Conservation (phyloP, 192 early-diverging fungal genomes). For the Backusella liffmaniae region DNA sequence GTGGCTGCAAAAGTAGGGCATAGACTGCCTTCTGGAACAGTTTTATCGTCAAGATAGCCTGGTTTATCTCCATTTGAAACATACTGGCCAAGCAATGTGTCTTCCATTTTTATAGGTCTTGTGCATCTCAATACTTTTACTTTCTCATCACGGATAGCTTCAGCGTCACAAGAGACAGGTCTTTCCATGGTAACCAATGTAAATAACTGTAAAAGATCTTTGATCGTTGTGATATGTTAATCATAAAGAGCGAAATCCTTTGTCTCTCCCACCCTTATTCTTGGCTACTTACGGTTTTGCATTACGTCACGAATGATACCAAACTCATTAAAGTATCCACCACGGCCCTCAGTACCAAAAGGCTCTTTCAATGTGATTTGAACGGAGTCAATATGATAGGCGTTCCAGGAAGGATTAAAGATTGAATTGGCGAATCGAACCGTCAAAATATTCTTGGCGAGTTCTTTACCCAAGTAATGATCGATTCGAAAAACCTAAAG, state of each 20-base stretch:
- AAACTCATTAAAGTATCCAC: slow-evolving; percentile 98
- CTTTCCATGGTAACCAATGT: slow-evolving; percentile 92
- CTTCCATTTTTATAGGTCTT: slow-evolving; percentile 71
- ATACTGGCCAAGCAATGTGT: slow-evolving; percentile 92
- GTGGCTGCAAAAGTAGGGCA: slow-evolving; percentile 93
- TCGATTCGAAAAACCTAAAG: slow-evolving; percentile 88
- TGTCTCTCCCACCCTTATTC: not conserved
- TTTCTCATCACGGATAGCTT: slow-evolving; percentile 92
- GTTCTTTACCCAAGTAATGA: slow-evolving; percentile 97
- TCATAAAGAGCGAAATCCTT: not conserved
- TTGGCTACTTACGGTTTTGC: slow-evolving; percentile 68
- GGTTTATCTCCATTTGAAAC: slow-evolving; percentile 75
- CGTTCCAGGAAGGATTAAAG: slow-evolving; percentile 86
- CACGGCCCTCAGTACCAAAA: slow-evolving; percentile 94
- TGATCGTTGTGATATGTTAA: not conserved
- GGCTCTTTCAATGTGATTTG: slow-evolving; percentile 97
- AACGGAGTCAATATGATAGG: slow-evolving; percentile 80
- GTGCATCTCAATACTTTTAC: slow-evolving; percentile 86
- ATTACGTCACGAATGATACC: slow-evolving; percentile 97
- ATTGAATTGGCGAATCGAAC: slow-evolving; percentile 88
- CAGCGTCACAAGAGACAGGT: slow-evolving; percentile 78
- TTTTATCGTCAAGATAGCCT: slow-evolving; percentile 91
- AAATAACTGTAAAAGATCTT: slow-evolving; percentile 86
- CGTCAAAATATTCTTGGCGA: slow-evolving; percentile 94
- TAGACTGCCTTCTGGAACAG: slow-evolving; percentile 73